A percentile compares a stretch with the other conserved stretches of the same genome.
These are phyloP conservation scores for Saccharomycopsis selenospora DNA, from an alignment of 805 yeast species.

Conservation along the genomic window DNA sequence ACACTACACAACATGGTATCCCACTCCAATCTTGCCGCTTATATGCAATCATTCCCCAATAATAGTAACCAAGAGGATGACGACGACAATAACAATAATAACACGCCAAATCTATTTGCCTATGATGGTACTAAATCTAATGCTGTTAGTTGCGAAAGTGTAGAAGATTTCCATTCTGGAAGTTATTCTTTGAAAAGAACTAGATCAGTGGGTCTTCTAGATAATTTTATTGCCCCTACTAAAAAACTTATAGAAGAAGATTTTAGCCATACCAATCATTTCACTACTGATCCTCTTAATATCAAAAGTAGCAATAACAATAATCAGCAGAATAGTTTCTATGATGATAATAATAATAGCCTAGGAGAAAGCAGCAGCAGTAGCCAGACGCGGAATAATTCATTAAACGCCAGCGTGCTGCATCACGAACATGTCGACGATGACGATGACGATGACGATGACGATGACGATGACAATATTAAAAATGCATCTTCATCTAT, in stretches of 20 bases:
- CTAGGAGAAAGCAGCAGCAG: neutral
- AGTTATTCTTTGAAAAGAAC: conserved; percentile 75
- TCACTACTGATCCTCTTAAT: conserved; percentile 21
- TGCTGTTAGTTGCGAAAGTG: conserved; percentile 64
- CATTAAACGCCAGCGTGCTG: neutral
- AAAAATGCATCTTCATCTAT: too few relatives aligned
- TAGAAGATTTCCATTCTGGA: conserved; percentile 59
- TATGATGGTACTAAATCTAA: conserved; percentile 36
- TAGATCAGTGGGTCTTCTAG: conserved; percentile 73
- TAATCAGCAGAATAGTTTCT: neutral
- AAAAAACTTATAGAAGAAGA: conserved; percentile 32
- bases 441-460: conserved; percentile 18
- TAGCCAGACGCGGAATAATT: neutral
- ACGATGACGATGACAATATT: conserved; percentile 10
- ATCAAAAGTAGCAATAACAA: conserved; percentile 12
- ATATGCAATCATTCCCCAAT: neutral
- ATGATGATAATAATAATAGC: neutral
- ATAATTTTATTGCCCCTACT: conserved; percentile 53
- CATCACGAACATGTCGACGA: conserved; percentile 15
- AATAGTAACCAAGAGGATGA: neutral
- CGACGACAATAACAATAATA: neutral
- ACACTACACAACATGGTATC: neutral
- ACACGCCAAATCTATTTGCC: conserved; percentile 20
- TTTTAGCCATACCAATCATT: conserved; percentile 21
- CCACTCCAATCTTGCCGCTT: neutral